These are phyloP conservation scores for Hyaloscypha bicolor DNA, from an alignment of 495 filamentous ascomycete genomes.

Conservation along the genomic window DNA sequence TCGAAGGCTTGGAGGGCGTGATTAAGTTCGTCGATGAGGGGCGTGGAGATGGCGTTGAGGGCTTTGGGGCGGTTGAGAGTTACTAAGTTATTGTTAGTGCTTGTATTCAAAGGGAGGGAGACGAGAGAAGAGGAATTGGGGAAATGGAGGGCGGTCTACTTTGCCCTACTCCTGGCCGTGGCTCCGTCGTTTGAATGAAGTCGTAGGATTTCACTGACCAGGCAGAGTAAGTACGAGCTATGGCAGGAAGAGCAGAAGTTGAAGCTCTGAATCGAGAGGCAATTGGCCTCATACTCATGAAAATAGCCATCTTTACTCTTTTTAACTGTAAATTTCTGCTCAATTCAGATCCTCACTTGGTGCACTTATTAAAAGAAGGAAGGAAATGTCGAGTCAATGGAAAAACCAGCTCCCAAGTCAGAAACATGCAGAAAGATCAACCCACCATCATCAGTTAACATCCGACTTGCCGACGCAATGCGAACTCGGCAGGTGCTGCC, in stretches of 20 bases:
- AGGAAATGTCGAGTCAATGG: no score
- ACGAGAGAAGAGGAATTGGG: constrained; percentile 23
- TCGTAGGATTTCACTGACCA: constrained; percentile 65
- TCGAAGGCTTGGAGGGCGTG: constrained; percentile 74
- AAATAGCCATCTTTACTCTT: constrained; percentile 51
- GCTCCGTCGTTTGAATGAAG: constrained; percentile 75
- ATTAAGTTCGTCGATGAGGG: constrained; percentile 90
- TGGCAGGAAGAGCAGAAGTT: constrained; percentile 40
- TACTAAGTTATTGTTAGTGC: constrained; percentile 53
- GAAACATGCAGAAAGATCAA: not conserved
- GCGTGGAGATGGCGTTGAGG: constrained; percentile 87
- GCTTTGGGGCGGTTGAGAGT: constrained; percentile 95
- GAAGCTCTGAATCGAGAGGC: constrained; percentile 56
- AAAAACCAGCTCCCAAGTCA: constrained; percentile 20
- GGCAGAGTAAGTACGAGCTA: constrained; percentile 58
- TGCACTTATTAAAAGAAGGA: not conserved
- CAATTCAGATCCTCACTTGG: not conserved
- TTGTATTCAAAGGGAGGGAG: not conserved
- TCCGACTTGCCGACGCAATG: constrained; percentile 9
- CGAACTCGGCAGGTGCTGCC: constrained; percentile 3
- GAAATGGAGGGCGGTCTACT: constrained; percentile 52
- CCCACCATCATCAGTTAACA: constrained; percentile 2
- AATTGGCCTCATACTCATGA: constrained; percentile 59
- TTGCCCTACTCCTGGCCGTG: constrained; percentile 85
- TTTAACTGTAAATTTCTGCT: not conserved